phyloP scores from a whole-genome alignment of 345 rosid species.

The Salix viminalis region DNA sequence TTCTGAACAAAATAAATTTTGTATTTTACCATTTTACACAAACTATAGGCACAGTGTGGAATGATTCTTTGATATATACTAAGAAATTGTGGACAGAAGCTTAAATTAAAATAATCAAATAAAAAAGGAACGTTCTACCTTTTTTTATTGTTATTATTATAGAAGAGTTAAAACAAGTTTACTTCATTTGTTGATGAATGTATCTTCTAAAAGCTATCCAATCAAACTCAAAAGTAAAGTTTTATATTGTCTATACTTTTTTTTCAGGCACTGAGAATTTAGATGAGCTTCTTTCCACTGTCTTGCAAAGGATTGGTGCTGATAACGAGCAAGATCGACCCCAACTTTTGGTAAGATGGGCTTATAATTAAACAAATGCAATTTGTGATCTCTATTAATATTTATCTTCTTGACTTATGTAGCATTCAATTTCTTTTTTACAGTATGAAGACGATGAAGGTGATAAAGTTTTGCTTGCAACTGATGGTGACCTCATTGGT shows the following conservation, averaged over 20 bases:
- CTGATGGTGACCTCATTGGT: constrained; percentile 68
- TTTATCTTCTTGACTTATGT: not conserved
- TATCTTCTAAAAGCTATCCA: not conserved
- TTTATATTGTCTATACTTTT: not conserved
- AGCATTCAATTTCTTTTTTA: not conserved
- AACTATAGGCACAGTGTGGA: not conserved
- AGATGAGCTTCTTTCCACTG: constrained; percentile 60
- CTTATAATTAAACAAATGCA: not conserved
- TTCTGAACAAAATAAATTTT: not conserved
- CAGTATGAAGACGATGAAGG: constrained; percentile 95
- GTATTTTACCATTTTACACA: not conserved
- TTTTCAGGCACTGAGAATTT: constrained; percentile 55
- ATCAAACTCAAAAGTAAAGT: not conserved
- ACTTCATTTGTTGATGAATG: not conserved
- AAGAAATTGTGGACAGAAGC: not conserved
- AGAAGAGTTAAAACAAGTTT: not conserved
- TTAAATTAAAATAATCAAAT: not conserved
- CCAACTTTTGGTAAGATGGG: constrained; percentile 62
- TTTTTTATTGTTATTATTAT: not conserved
- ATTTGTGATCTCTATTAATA: not conserved
- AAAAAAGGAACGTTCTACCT: not conserved
- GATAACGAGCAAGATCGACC: constrained; percentile 41
- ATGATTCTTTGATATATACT: not conserved
- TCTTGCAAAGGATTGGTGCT: constrained; percentile 65
- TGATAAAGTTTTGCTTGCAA: constrained; percentile 72